phyloP scores from a whole-genome alignment of 495 filamentous ascomycete genomes.

The Tuber calosporum region DNA sequence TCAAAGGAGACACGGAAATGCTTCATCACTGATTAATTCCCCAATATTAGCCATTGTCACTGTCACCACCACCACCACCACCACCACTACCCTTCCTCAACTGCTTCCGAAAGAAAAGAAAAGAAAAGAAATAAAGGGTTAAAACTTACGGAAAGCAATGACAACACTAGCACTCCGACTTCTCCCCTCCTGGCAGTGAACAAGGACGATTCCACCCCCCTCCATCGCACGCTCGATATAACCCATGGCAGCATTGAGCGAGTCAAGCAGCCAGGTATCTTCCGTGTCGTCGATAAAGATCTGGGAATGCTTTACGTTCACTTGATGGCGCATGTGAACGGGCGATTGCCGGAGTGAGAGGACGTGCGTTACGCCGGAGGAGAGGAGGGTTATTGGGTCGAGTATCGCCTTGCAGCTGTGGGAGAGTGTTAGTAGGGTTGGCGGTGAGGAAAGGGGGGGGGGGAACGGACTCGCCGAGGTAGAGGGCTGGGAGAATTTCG shows the following conservation, averaged over 20 bases:
- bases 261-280: constrained; percentile 32
- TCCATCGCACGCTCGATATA: constrained; percentile 31
- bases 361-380: constrained; percentile 30
- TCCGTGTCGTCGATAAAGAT: constrained; percentile 34
- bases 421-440: constrained; percentile 9
- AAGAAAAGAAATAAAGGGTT: no score
- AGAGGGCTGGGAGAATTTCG: constrained; percentile 32
- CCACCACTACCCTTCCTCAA: background rate
- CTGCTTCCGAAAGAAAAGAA: background rate
- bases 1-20: constrained; percentile 32
- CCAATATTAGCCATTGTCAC: background rate
- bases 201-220: constrained; percentile 24
- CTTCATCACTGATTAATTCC: constrained; percentile 24
- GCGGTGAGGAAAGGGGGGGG: background rate
- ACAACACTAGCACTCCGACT: constrained; percentile 33
- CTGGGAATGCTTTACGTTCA: constrained; percentile 33
- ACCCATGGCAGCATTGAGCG: constrained; percentile 28
- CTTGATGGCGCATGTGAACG: constrained; percentile 31
- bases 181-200: constrained; percentile 32
- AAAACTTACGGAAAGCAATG: constrained; percentile 29
- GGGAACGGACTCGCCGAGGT: constrained; percentile 30
- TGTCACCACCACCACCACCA: no score
- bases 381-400: constrained; percentile 30
- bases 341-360: constrained; percentile 30
- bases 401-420: constrained; percentile 32